Conservation (phyloP, 225 moss, liverwort and hornwort species). For the Pseudoscleropodium purum region DNA sequence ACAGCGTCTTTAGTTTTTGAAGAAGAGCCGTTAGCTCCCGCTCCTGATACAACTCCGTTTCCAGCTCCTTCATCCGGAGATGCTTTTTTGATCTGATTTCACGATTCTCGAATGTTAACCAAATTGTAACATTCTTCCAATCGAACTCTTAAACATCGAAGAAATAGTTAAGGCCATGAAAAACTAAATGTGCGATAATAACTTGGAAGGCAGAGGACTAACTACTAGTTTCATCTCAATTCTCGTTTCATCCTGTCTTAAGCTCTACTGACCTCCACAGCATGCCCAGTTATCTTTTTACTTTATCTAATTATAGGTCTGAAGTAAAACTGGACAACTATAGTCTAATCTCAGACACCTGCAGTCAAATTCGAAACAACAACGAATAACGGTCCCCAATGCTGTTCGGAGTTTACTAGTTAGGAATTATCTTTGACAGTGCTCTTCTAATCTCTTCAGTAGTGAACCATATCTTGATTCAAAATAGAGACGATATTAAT, state of each 20-base stretch:
- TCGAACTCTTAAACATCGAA: background rate
- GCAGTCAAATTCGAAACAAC: background rate
- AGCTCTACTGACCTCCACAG: background rate
- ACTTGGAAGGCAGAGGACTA: background rate
- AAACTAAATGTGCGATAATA: background rate
- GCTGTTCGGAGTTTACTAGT: background rate
- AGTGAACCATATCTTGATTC: background rate
- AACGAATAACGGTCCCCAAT: background rate
- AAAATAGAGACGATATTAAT: background rate
- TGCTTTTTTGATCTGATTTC: conserved; percentile 14
- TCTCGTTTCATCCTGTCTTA: background rate
- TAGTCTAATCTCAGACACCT: background rate
- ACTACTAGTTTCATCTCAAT: background rate
- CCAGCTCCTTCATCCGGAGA: conserved; percentile 13
- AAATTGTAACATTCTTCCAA: background rate
- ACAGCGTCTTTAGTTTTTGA: conserved; percentile 37
- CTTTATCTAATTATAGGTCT: background rate
- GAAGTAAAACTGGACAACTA: background rate
- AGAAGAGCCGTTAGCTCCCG: conserved; percentile 33
- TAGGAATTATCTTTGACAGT: background rate
- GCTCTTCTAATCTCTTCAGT: background rate
- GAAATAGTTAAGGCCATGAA: background rate
- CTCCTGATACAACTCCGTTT: conserved; percentile 29
- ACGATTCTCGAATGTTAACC: background rate
- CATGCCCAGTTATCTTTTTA: background rate